These are phyloP conservation scores for Tuber brumale DNA, from an alignment of 495 filamentous ascomycete genomes.

Conservation along the genomic window DNA sequence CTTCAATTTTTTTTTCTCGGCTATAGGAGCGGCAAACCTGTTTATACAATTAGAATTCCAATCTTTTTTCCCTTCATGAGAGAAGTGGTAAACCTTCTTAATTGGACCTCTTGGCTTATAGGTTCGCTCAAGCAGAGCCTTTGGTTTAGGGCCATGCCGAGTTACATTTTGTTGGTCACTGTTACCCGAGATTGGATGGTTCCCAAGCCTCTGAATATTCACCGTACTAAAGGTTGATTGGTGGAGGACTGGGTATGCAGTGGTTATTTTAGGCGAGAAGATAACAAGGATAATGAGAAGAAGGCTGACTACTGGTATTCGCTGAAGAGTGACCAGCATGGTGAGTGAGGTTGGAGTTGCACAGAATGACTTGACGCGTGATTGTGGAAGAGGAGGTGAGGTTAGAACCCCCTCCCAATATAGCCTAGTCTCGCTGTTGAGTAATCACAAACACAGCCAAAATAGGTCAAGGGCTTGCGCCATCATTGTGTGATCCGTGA, in stretches of 20 bases:
- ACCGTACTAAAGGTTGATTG: background rate
- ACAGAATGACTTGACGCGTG: background rate
- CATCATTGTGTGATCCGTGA: too few relatives aligned
- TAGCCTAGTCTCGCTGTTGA: background rate
- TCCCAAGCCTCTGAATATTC: background rate
- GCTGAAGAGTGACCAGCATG: background rate
- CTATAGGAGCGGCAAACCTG: background rate
- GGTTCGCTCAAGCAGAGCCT: background rate
- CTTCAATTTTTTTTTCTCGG: background rate
- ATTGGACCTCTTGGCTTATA: background rate
- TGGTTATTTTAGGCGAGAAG: background rate
- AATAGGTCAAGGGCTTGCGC: background rate
- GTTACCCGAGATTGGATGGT: background rate
- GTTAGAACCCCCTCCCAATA: background rate
- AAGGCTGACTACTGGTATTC: background rate
- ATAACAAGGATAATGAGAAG: background rate
- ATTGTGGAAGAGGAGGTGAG: background rate
- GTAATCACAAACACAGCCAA: background rate
- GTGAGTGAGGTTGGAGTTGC: background rate
- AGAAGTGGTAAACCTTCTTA: background rate
- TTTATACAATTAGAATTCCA: background rate
- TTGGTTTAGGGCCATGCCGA: background rate
- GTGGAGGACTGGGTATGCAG: background rate
- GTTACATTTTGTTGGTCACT: background rate
- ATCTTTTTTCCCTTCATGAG: background rate